A percentile compares a stretch with the other conserved stretches of the same genome.
Conservation (phyloP, 306 rosid genomes). For the Cucurbita moschata region DNA sequence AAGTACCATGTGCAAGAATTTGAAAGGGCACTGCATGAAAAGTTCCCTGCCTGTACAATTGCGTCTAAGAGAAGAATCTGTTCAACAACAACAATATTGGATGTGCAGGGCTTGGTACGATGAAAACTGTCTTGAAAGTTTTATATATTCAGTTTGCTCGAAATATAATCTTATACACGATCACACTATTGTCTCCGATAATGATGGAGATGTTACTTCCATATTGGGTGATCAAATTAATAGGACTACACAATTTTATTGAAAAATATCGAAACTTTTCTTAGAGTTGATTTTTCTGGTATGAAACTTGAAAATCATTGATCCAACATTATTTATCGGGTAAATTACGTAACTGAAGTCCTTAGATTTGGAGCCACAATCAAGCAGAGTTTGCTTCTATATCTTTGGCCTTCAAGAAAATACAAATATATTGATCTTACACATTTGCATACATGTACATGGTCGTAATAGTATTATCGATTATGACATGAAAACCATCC, state of each 20-base stretch:
- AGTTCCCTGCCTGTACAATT: slow-evolving; percentile 91
- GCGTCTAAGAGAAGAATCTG: slow-evolving; percentile 70
- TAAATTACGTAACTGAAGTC: neutral
- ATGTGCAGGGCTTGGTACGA: slow-evolving; percentile 94
- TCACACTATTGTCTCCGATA: neutral
- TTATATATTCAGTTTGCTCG: neutral
- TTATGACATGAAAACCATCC: neutral
- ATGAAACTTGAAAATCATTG: neutral
- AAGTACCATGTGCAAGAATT: slow-evolving; percentile 95
- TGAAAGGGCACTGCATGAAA: slow-evolving; percentile 72
- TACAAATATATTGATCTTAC: neutral
- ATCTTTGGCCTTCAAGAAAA: neutral
- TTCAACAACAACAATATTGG: slow-evolving; percentile 83
- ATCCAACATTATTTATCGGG: neutral
- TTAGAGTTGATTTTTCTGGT: neutral
- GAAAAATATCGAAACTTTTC: neutral
- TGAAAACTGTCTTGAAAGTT: slow-evolving; percentile 9
- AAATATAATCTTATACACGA: neutral
- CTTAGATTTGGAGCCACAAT: neutral
- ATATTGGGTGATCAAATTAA: neutral
- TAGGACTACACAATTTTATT: neutral
- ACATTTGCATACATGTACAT: neutral
- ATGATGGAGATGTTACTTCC: neutral
- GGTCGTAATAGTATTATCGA: neutral
- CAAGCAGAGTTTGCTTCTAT: neutral